Base-by-base conservation (phyloP, 768 basidiomycete species). In the Pleurotus pulmonarius region DNA sequence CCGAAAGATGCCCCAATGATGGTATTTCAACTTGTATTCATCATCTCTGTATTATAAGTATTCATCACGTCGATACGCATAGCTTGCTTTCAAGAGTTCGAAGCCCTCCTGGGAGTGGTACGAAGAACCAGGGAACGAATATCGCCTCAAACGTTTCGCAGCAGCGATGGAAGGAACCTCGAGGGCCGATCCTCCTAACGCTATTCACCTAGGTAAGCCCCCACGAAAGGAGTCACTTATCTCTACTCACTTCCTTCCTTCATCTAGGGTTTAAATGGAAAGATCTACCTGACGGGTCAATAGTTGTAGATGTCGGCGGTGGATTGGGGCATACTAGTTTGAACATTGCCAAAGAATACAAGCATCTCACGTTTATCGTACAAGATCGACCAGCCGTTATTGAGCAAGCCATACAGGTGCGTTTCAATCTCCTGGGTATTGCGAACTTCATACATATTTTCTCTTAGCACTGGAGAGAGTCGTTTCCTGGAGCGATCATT, bases 251-350 rank as follows among this genome's bases (percentile, higher is more conserved):
- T 20, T 18, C 16, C 22, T 40, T 20, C 54, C 16, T 40, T 22
- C 22, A n/a, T 16, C 16, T 26, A 69, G 66, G 66, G 2, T 59
- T 64, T 47, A 54, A 64, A 11, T 60, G 64, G 58, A 46, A 58
- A 11, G 16, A 45, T 7, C 49, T 69, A 11, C 58, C 61, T 1
- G 46, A 59, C 0, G 63, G 58, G 6, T 58, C 59, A 16, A 48
- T 64, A 16, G 51, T 70, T 13, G 70, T 72, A 3, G 70, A 72
- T 37, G 69, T 77, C 3, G 75, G 75, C 5, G 74, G 74, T 12
- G 67, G 69, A 39, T 56, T 70, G 15, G 75, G 75, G 1, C 62
- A 65, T 7, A 61, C 67, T 5, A 65, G 69, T 0, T 58, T 74
- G n/a, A 59, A 59, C 9, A 44, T 76, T 16, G 58, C 64, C 2